Base-by-base conservation (phyloP, 164 flowering plant species). In the Vitis riparia region DNA sequence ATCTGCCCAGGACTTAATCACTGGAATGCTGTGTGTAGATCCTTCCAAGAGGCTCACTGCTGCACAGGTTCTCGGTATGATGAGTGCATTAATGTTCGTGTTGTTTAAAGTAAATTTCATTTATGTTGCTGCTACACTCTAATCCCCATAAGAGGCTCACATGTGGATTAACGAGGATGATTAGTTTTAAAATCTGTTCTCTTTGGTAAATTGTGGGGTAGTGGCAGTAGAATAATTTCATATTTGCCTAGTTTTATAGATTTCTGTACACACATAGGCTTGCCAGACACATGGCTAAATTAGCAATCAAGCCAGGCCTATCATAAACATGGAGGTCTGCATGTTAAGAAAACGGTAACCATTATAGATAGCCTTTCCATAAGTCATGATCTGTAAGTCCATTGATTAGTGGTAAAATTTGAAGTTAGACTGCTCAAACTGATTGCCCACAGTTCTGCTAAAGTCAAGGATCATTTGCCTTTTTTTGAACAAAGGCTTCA, bases 11-110 rank as follows among this genome's bases (percentile, higher is more conserved):
- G 89, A 89, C 29, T 76, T 94, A 77, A 84, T 94, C 19, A 71
- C 51, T 9, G 80, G 81, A 74, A 94, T 94, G 98, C 88, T 94
- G 11, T 82, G 86, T 62, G 74, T 66, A 37, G 93, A 94, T 81
- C 87, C 91, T 69, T 77, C 82, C 10, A 74, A 77, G 66, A 84
- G 98, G 70, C 86, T 89, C 29, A 78, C 88, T 23, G 97, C 92
- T 30, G 70, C 76, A 61, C 80, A 91, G 71, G 94, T 94, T 80
- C 84, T 94, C 65, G 96, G 98, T 94, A 78, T 63, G 4, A 0
- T 64, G 32, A 0, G 12, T 60, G 14, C 12, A 62, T 50, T 51
- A 19, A 49, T 63, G 7, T 9, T 50, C 14, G 59, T 51, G 51
- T 11, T 32, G 7, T 53, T 13, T 37, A 3, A 13, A 53, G n/a